A percentile compares a stretch with the other conserved stretches of the same genome.
These are phyloP conservation scores for Thymus mandschuricus DNA, from an alignment of 257 asterid genomes.

Conservation along the genomic window DNA sequence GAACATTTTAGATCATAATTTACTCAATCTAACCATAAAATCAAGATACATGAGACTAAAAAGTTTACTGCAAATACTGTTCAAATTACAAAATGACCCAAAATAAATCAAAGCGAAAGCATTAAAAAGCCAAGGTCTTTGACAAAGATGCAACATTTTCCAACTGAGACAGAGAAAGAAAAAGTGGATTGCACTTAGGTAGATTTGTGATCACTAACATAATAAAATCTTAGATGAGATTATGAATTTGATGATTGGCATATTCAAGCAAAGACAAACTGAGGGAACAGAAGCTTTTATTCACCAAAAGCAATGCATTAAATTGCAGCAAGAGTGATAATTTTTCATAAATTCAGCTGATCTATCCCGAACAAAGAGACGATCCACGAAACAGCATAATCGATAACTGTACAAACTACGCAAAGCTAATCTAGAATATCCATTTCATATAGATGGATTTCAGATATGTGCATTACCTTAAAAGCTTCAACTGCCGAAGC, in stretches of 20 bases:
- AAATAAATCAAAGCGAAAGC: background rate
- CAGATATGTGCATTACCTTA: background rate
- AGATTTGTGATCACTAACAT: background rate
- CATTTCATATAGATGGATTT: background rate
- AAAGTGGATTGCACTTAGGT: no score
- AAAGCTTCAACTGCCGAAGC: slow-evolving; percentile 6
- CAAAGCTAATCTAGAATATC: background rate
- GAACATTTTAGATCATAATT: background rate
- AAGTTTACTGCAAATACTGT: no score
- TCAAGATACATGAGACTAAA: no score
- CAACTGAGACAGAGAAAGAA: no score
- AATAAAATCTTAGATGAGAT: background rate
- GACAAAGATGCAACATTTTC: background rate
- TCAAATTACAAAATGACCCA: no score
- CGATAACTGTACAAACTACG: slow-evolving; percentile 22
- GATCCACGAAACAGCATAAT: slow-evolving; percentile 15
- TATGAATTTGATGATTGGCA: background rate
- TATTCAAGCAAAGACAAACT: background rate
- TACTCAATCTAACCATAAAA: no score
- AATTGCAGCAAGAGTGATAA: background rate
- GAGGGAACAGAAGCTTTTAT: background rate
- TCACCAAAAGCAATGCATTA: background rate
- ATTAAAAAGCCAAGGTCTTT: background rate
- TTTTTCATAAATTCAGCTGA: slow-evolving; percentile 1
- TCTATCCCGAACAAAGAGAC: background rate